Percentiles rank a stretch among this genome's conserved stretches.
These are phyloP conservation scores for Coniferiporia sulphurascens DNA, from an alignment of 1,284 basidiomycete genomes.

Conservation along the genomic window DNA sequence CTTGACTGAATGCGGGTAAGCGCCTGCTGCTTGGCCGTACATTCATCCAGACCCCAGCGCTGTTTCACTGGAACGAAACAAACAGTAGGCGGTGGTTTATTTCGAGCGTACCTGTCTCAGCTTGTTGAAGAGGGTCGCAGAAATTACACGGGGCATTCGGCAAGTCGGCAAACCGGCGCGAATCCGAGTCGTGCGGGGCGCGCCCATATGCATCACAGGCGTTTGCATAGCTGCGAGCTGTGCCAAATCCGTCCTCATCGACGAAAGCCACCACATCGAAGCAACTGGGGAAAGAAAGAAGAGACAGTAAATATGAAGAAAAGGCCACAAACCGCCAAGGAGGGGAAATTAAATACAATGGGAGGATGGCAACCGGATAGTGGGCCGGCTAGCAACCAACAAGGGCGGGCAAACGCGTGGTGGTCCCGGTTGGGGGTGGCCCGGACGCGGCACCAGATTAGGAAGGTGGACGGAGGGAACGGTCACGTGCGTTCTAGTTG, in stretches of 20 bases:
- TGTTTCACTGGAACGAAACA: too few species aligned
- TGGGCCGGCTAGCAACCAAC: neutral
- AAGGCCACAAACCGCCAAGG: neutral
- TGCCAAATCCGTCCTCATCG: too few species aligned
- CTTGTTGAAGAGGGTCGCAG: neutral
- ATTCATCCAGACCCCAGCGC: too few species aligned
- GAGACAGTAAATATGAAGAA: neutral
- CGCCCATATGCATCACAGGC: neutral
- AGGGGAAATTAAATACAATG: neutral
- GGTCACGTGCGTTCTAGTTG: conserved; percentile 16
- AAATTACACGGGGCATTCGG: neutral
- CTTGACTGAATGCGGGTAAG: neutral
- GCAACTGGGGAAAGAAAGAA: neutral
- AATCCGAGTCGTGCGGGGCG: neutral
- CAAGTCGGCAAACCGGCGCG: conserved; percentile 1
- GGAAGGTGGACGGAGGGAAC: neutral
- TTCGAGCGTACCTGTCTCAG: too few species aligned
- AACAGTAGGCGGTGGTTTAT: too few species aligned
- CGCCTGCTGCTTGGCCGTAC: neutral
- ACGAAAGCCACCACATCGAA: too few species aligned
- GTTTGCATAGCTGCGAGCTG: neutral
- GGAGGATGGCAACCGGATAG: neutral
- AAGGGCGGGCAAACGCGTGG: conserved; percentile 3
- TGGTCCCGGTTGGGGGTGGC: neutral
- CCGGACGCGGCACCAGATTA: neutral